Conservation (phyloP, 495 filamentous ascomycete species). For the Penicillium egyptiacum region DNA sequence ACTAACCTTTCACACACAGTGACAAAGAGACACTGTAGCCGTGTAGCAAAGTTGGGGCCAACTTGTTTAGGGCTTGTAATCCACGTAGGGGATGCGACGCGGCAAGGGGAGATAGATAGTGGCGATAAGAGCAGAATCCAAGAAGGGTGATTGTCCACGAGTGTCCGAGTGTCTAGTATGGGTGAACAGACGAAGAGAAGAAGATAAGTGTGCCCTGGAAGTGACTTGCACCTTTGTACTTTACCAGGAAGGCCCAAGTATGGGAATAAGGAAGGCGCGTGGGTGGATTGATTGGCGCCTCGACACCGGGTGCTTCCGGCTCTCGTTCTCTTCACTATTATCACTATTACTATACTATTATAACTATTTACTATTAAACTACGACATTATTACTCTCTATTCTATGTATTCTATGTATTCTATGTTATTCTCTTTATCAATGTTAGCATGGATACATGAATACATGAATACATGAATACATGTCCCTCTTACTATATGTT, state of each 20-base stretch:
- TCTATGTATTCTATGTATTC: neutral
- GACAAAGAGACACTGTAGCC: constrained; percentile 6
- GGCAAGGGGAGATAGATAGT: constrained; percentile 22
- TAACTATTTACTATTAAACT: neutral
- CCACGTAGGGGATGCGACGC: constrained; percentile 25
- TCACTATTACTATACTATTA: neutral
- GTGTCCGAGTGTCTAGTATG: neutral
- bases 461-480: neutral
- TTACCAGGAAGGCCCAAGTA: constrained; percentile 15
- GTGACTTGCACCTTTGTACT: constrained; percentile 6
- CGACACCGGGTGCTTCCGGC: constrained; percentile 27
- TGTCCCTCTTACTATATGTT: neutral
- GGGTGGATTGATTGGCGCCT: constrained; percentile 30
- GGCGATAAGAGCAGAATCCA: constrained; percentile 13
- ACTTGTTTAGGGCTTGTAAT: constrained; percentile 15
- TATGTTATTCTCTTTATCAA: too few species aligned
- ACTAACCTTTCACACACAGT: constrained; percentile 26
- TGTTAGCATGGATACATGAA: too few species aligned
- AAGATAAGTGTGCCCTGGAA: constrained; percentile 5
- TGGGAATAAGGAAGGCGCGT: constrained; percentile 25
- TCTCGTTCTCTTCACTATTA: neutral
- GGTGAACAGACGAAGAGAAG: neutral
- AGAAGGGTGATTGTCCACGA: neutral
- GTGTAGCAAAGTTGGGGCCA: constrained; percentile 12
- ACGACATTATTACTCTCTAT: constrained; percentile 5